These are phyloP conservation scores for Arachnopeziza araneosa DNA, from an alignment of 2,329 filamentous ascomycete genomes.

Conservation along the genomic window DNA sequence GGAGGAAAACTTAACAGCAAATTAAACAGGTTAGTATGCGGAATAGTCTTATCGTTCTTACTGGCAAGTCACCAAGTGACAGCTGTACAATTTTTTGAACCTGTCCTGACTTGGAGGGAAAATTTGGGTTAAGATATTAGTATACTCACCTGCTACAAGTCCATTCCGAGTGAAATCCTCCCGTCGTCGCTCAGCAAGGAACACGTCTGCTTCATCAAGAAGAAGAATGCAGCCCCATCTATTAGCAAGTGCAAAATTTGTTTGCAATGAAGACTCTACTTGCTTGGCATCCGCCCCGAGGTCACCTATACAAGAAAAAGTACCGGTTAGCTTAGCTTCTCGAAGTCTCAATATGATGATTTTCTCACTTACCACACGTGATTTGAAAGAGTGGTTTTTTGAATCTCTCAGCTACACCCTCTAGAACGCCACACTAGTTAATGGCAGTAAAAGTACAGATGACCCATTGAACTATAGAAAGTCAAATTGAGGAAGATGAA, in stretches of 20 bases:
- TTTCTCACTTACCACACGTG: neutral
- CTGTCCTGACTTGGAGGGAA: too few species aligned
- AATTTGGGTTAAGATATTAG: too few species aligned
- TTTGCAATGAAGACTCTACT: too few species aligned
- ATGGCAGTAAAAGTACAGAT: neutral
- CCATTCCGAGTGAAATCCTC: neutral
- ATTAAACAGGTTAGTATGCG: conserved; percentile 27
- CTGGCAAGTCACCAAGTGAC: too few species aligned
- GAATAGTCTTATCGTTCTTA: too few species aligned
- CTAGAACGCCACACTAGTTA: neutral
- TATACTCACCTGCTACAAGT: neutral
- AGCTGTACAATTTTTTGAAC: too few species aligned
- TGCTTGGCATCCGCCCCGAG: too few species aligned
- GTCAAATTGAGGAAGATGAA: neutral
- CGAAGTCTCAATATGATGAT: too few species aligned
- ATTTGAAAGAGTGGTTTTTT: neutral
- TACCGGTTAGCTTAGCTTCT: too few species aligned
- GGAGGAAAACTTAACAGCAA: neutral
- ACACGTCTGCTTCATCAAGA: neutral
- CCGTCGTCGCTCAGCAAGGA: neutral
- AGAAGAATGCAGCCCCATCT: neutral
- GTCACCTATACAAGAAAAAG: too few species aligned
- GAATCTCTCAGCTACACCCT: neutral
- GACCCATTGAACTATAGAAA: too few species aligned
- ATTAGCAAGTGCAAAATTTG: neutral